Percentiles rank a stretch among this genome's conserved stretches.
Conservation (phyloP, 2,329 filamentous ascomycete genomes). For the Tolypocladium inflatum region DNA sequence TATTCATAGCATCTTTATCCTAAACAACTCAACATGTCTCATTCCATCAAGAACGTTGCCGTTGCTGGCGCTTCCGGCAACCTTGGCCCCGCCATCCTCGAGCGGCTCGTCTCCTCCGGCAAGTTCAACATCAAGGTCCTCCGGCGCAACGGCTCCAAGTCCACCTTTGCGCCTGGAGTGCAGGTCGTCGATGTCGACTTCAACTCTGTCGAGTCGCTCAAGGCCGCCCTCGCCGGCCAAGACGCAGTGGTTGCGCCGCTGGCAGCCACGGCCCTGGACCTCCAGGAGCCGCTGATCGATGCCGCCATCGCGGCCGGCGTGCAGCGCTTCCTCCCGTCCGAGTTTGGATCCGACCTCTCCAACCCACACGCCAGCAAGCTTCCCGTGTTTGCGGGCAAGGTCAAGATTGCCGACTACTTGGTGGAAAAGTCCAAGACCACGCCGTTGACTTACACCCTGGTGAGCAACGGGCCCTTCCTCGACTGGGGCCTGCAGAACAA, state of each 20-base stretch:
- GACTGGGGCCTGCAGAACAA: conserved; percentile 40
- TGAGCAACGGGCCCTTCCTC: conserved; percentile 47
- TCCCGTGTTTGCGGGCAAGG: conserved; percentile 43
- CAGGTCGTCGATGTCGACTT: conserved; percentile 27
- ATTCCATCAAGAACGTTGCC: conserved; percentile 25
- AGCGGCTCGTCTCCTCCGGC: conserved; percentile 17
- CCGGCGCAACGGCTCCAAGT: conserved; percentile 28
- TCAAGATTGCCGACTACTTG: conserved; percentile 29
- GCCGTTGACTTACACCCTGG: conserved; percentile 42
- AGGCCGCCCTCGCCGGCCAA: conserved; percentile 40
- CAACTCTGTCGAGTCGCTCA: conserved; percentile 36
- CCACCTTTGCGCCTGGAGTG: conserved; percentile 18
- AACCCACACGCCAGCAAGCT: conserved; percentile 27
- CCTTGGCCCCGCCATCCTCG: conserved; percentile 21
- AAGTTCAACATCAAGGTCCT: conserved; percentile 27
- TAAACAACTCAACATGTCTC: conserved; percentile 13
- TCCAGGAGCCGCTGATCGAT: conserved; percentile 37
- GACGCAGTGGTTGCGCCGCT: conserved; percentile 41
- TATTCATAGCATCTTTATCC: not conserved
- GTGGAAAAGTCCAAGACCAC: conserved; percentile 27
- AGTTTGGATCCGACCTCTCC: conserved; percentile 35
- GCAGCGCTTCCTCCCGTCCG: conserved; percentile 51
- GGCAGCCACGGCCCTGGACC: conserved; percentile 26
- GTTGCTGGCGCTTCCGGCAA: conserved; percentile 26
- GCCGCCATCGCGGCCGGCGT: conserved; percentile 51